Base-by-base conservation (phyloP, 1,284 basidiomycete species). In the Fomitiporia mediterranea region DNA sequence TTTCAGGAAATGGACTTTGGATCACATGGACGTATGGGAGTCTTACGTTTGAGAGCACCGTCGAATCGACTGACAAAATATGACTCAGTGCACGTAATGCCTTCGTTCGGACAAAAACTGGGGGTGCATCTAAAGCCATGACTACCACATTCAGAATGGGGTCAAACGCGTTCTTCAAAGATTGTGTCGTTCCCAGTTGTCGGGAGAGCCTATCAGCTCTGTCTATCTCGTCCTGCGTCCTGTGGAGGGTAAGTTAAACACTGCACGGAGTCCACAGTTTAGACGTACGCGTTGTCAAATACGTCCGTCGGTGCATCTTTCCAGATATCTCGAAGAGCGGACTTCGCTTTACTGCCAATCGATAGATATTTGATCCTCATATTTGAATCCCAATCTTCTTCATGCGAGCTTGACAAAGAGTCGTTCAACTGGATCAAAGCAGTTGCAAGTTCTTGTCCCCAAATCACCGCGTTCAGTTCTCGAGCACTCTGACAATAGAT, bases 101-200 rank as follows among this genome's bases (percentile, higher is more conserved):
- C 67, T 97, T 97, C 0, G 92, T 94, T 34, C 94, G 82, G 75
- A 94, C 86, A 63, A 88, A 91, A 23, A 96, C 92, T 2, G 85
- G 81, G 1, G 87, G 79, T 0, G 89, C 86, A 65, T 94, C 90
- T 60, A 95, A 78, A 2, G 90, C 83, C 53, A 76, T 71, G 21
- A 96, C 67, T 19, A 95, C 83, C 15, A 86, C 83, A 30, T 82
- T 84, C 3, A 97, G 70, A 50, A 96, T 89, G 0, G 87, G 83
- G 38, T 88, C 82, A 67, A 94, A 93, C 0, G 87, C 89, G 55
- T 80, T 84, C 57, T 82, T 82, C 47, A 96, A 72, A 40, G 78
- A 79, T 58, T 91, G 88, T 21, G 85, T 79, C 0, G 82, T 82
- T 15, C 89, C 88, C 50, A 96, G 80, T 59, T 88, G 83, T 60